Base-by-base conservation (phyloP, 2,329 filamentous ascomycete species). In the Fusarium chuoi region DNA sequence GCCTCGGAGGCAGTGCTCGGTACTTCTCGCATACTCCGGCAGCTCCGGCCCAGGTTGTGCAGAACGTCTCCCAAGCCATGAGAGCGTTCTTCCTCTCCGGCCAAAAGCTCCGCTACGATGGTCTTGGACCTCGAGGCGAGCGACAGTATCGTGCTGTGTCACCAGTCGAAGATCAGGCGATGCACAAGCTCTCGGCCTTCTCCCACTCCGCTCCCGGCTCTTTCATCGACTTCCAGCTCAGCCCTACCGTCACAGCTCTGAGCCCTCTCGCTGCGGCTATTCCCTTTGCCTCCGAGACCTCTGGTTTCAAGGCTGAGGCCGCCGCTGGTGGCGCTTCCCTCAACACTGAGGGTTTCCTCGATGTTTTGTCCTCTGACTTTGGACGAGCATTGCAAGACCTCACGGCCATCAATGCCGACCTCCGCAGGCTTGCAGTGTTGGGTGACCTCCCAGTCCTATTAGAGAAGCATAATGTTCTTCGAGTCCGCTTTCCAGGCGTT, bases 51-150 rank as follows among this genome's bases (percentile, higher is more conserved):
- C 94, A 98, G 81, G 94, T 98, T 52, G 90, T 98, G 58, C 93
- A 96, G 82, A 98, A 98, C 83, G 96, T 98, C n/a, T 97, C 94
- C 18, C 92, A 95, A 77, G 96, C 95, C 10, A 92, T 98, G 79
- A 91, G 96, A 61, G 95, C 95, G 18, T 98, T 99, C 83, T 92
- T 94, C 84, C 87, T 98, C n/a, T 95, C 93, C 1, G 96, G 96
- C 0, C 91, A 97, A 79, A 96, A 95, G 81, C 92, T 93, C 15
- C 93, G 93, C 65, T 98, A 95, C 77, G 93, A 98, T 80, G 96
- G 96, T 18, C 82, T 92, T 48, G 91, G 92, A 62, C 83, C 89
- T 22, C 90, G 88, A 17, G 95, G 95, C 49, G 91, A 95, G 83
- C 93, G 93, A 83, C 89, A 89, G 68, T 98, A 94, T 86, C 92